Percentiles rank a stretch among this genome's conserved stretches.
These are phyloP conservation scores for Mariannaea elegans DNA, from an alignment of 2,329 filamentous ascomycete genomes.

Conservation along the genomic window DNA sequence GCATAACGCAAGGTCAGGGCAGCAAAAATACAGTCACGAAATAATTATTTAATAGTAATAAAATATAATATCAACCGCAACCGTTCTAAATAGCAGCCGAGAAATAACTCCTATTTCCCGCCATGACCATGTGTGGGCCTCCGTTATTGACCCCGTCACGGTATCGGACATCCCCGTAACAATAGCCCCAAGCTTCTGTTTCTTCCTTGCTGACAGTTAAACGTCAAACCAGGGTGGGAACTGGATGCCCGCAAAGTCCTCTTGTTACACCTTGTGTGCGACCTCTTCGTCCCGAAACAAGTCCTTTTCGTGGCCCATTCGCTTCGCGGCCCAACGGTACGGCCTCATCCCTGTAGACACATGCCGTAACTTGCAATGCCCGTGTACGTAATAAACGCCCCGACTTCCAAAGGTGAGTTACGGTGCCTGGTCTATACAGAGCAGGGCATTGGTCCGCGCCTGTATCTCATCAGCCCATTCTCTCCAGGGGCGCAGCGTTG, in stretches of 20 bases:
- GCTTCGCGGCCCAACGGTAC: background rate
- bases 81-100: background rate
- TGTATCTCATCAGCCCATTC: no score
- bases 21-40: background rate
- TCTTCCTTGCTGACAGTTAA: background rate
- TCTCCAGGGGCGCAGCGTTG: no score
- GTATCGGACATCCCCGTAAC: background rate
- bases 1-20: background rate
- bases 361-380: background rate
- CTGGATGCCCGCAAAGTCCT: background rate
- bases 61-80: background rate
- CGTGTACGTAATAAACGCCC: background rate
- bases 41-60: background rate
- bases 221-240: background rate
- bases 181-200: background rate
- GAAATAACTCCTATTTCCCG: background rate
- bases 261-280: background rate
- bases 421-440: no score
- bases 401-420: background rate
- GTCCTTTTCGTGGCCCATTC: background rate
- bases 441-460: no score
- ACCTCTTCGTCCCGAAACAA: background rate
- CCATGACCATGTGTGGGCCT: background rate
- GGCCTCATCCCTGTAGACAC: background rate
- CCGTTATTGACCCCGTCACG: background rate